Base-by-base conservation (phyloP, 805 yeast genomes). In the Lipomyces chichibuensis region DNA sequence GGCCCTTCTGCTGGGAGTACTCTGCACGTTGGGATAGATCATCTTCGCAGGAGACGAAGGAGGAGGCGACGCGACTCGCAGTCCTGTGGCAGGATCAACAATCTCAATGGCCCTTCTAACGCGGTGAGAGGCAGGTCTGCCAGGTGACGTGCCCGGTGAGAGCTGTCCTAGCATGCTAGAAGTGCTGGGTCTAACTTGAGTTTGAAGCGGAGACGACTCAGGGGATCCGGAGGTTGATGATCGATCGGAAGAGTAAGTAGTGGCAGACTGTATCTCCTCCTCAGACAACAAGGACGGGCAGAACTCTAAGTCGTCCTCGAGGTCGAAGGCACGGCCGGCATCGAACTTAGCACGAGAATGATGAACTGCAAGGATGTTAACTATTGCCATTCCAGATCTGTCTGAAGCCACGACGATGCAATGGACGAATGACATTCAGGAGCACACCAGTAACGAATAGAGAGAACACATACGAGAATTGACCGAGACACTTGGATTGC, bases 291-390 rank as follows among this genome's bases (percentile, higher is more conserved):
- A 65, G 23, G 75, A 77, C 8, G 90, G 90, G 71, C 88, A 87
- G 76, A 90, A 90, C 78, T 88, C 93, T 60, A 84, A 75, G 76
- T 89, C 94, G 71, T 89, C 90, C 75, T 87, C 91, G 53, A 82
- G 75, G 71, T 88, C 92, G 75, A 89, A 88, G 51, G 91, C 87
- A 72, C 89, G 84, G 73, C 87, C 85, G 52, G 87, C 83, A 71
- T 87, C 84, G 73, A 87, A 82, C 70, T 83, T 82, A n/a, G 74
- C 69, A 29, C 73, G 72, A 27, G 66, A 46, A 17, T 69, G 71
- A 43, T 11, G 33, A 35, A 69, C 71, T 69, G 56, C 57, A 46
- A 17, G 49, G 13, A 27, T 56, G 51, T 37, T 33, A 33, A 56
- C 58, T 17, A 23, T 25, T n/a, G 58, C 58, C 13, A 33, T n/a